Conservation (phyloP, 345 rosid species). For the Citrus mangshanensis region DNA sequence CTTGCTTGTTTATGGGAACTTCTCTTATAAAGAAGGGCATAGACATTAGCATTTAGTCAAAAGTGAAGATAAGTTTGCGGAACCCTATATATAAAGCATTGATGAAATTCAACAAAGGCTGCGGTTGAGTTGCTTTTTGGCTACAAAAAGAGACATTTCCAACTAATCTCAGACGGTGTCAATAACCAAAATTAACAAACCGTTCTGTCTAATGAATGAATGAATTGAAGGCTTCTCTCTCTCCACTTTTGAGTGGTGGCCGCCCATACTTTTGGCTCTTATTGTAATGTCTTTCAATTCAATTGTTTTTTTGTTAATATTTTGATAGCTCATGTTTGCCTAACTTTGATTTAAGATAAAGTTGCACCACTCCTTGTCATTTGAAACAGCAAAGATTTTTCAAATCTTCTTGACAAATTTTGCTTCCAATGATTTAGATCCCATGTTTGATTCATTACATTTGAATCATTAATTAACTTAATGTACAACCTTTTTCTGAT, state of each 20-base stretch:
- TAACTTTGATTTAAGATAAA: neutral
- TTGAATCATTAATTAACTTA: neutral
- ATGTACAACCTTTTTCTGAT: neutral
- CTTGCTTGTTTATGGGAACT: neutral
- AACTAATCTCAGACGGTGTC: slow-evolving; percentile 14
- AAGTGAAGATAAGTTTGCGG: neutral
- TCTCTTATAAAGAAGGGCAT: neutral
- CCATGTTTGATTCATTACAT: neutral
- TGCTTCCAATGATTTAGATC: neutral
- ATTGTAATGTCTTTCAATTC: neutral
- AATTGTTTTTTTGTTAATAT: neutral
- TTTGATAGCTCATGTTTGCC: neutral
- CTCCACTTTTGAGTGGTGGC: slow-evolving; percentile 1
- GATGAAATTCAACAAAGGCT: slow-evolving; percentile 30
- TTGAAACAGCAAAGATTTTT: neutral
- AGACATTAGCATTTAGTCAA: too few species aligned
- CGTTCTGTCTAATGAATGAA: neutral
- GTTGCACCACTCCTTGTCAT: neutral
- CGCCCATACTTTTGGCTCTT: neutral
- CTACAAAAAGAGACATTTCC: slow-evolving; percentile 10
- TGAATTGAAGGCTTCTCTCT: neutral
- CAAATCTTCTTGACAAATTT: neutral
- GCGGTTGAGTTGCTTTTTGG: slow-evolving; percentile 16
- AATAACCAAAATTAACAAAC: neutral
- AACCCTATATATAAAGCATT: neutral